Base-by-base conservation (phyloP, 2,329 filamentous ascomycete genomes). In the Cercospora beticola region DNA sequence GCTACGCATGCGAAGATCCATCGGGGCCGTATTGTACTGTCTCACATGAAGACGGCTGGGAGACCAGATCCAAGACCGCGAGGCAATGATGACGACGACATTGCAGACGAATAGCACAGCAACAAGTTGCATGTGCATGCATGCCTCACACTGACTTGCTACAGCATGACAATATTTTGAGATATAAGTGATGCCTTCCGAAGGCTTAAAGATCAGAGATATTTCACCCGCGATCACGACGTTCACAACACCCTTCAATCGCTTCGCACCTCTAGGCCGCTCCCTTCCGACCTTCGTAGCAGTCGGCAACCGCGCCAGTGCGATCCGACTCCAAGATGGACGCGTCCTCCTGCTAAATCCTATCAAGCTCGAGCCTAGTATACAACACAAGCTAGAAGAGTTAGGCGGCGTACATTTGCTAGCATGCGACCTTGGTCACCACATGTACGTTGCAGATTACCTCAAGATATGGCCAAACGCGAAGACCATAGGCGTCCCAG, bases 371-470 rank as follows among this genome's bases (percentile, higher is more conserved):
- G 56, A 62, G 30, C 26, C 52, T 7, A n/a, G 43, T 4, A 61
- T 70, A 21, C 66, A 66, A 52, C 31, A 58, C 28, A 68, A 68
- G 36, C 36, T 70, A 16, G 28, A 63, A 33, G 28, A 66, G 10
- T 49, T 70, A 9, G 69, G 69, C 18, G 69, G 69, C 40, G 66
- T 70, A 14, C 23, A 70, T 26, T 66, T 66, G 18, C 56, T 70
- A n/a, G 69, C 66, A 56, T 66, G 65, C 23, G 69, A 70, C 52
- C 66, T 70, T n/a, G 69, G 69, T 14, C 69, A 70, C 26, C 69
- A 70, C 36, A 64, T 68, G 56, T 70, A 70, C 31, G 66, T 68
- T 23, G 43, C 58, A 18, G 56, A 66, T 6, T 70, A 70, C 18
- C 60, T 66, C 30, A 60, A 61, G 8, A 31, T 31, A 40, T 70